Evolutionary conservation across 495 filamentous ascomycete genomes (phyloP).

Genomic region (Lophiotrema nucula): DNA sequence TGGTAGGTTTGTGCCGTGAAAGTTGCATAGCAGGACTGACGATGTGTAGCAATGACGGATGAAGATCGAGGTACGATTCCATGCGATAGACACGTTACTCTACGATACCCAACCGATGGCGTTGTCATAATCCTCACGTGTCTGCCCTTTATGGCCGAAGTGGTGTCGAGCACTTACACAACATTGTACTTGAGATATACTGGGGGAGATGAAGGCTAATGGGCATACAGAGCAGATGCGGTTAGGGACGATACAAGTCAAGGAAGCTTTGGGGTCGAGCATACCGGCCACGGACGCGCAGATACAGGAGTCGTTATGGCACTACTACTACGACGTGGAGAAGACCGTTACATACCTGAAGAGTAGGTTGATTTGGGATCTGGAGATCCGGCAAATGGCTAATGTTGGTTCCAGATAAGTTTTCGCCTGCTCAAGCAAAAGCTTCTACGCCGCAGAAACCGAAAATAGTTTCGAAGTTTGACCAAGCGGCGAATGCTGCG

Average conservation of each 20-base stretch:
- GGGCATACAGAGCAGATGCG: conserved; percentile 52
- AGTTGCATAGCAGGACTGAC: not conserved
- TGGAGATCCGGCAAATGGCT: no score
- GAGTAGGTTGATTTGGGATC: conserved; percentile 48
- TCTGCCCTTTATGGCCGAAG: no score
- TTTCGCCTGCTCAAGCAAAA: conserved; percentile 32
- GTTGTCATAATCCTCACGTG: no score
- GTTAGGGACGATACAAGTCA: conserved; percentile 55
- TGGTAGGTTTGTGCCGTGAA: conserved; percentile 15
- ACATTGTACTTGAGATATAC: no score
- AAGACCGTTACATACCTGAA: conserved; percentile 79
- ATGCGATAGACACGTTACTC: no score
- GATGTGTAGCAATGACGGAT: conserved; percentile 49
- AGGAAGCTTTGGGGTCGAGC: conserved; percentile 52
- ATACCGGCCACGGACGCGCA: conserved; percentile 60
- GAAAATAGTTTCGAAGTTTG: conserved; percentile 43
- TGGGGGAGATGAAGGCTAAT: conserved; percentile 8
- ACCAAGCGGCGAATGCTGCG: conserved; percentile 39
- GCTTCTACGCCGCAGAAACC: no score
- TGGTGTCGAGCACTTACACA: no score
- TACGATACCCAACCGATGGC: no score
- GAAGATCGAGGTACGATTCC: conserved; percentile 63
- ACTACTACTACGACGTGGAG: conserved; percentile 91
- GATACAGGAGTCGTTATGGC: conserved; percentile 86
- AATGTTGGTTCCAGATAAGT: no score